Evolutionary conservation across 305 asterid species (phyloP), one percentile per base, ranked within the genome.

Genomic region (Fraxinus dipetala): DNA sequence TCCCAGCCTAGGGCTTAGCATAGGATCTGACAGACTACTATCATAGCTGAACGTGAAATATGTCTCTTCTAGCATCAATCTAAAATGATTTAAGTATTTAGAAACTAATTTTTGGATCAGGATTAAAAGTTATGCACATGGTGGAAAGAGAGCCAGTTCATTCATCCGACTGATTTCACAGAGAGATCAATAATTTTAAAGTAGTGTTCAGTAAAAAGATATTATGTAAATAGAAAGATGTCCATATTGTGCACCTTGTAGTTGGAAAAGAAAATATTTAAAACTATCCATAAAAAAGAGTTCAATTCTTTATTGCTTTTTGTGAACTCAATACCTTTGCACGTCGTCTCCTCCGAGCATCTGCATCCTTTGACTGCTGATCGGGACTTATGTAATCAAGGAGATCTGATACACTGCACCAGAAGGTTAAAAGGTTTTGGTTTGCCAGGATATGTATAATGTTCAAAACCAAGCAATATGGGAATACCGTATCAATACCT

Each of bases 391-490:
- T 97, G 85, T 89, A 97, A 87, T 95, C 97, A 75, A 97, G 98
- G 88, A 97, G 99, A 91, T 97, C 99, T 76, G 99, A 93, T 78
- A 97, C 99, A 85, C 99, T 97, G 95, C 90, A 90, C 54, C 78
- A 85, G 70, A 85, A 87, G 85, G 85, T 82, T 54, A 81, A 81
- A 35, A 79, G 86, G 48, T 86, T 80, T 83, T 75, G 84, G 89
- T 88, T 75, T 79, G 81, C 84, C 73, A 79, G 81, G 82, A 83
- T 59, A 81, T 65, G 56, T 76, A 77, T 61, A 84, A 81, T 73
- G 84, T 85, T 83, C 84, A 79, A 54, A 86, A 83, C 82, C 83
- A 83, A 87, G 90, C 81, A 85, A 87, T 81, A 82, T 56, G 90
- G 87, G 85, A 79, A 82, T 89, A 88, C 88, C 88, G 78, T 84